phyloP scores from a whole-genome alignment of 169 alveolate genomes.

The Prorocentrum cordatum region DNA sequence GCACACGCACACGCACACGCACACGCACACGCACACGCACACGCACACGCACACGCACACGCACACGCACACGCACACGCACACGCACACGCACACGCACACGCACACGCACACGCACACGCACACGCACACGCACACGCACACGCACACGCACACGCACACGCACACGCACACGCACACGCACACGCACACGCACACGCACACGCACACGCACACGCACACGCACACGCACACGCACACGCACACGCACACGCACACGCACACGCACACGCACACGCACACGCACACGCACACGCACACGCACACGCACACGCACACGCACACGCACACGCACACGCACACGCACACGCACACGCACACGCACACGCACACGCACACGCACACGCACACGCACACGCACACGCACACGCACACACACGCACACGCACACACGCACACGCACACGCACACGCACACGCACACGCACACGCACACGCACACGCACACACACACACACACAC shows the following conservation, averaged over 20 bases:
- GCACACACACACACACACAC: not conserved
- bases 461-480: not conserved
- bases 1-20: not conserved
- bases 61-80: not conserved
- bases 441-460: not conserved
- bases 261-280: not conserved
- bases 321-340: not conserved
- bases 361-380: not conserved
- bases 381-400: not conserved
- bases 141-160: not conserved
- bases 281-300: not conserved
- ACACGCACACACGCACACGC: not conserved
- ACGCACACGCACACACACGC: not conserved
- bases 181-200: not conserved
- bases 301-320: not conserved
- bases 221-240: not conserved
- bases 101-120: not conserved
- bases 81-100: not conserved
- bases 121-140: not conserved
- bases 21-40: not conserved
- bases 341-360: not conserved
- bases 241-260: not conserved
- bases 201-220: not conserved
- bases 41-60: not conserved
- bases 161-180: not conserved